Evolutionary conservation across 768 basidiomycete species (phyloP).

Genomic region (Russula lepida): DNA sequence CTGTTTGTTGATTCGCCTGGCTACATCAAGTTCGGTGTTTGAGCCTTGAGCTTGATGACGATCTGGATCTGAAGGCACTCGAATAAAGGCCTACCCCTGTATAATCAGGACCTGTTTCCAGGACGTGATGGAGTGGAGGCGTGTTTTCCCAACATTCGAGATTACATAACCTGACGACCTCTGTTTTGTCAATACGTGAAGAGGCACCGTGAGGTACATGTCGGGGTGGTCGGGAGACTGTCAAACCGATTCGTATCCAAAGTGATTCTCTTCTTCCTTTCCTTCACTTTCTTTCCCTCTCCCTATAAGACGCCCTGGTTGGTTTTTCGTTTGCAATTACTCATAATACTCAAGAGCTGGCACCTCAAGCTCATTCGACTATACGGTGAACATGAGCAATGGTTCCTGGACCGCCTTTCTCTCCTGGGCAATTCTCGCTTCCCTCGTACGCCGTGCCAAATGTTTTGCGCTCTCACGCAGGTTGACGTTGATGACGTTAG

Average conservation of each 20-base stretch:
- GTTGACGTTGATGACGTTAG: slow-evolving; percentile 29
- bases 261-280: not conserved
- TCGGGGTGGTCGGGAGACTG: too few species aligned
- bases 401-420: slow-evolving; percentile 69
- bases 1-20: too few species aligned
- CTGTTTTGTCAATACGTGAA: too few species aligned
- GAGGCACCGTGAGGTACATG: too few species aligned
- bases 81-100: too few species aligned
- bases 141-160: too few species aligned
- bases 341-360: not conserved
- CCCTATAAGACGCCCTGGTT: not conserved
- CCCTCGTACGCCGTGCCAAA: slow-evolving; percentile 1
- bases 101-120: too few species aligned
- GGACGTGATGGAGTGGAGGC: too few species aligned
- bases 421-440: slow-evolving; percentile 59
- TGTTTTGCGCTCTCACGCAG: not conserved
- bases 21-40: too few species aligned
- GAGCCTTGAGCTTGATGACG: too few species aligned
- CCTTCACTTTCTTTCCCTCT: not conserved
- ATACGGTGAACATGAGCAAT: slow-evolving; percentile 44
- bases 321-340: not conserved
- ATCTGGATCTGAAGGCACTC: too few species aligned
- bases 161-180: too few species aligned
- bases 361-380: not conserved
- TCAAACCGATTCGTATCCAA: not conserved